Percentiles rank a stretch among this genome's conserved stretches.
These are phyloP conservation scores for Amphichorda felina DNA, from an alignment of 2,329 filamentous ascomycete species.

Conservation along the genomic window DNA sequence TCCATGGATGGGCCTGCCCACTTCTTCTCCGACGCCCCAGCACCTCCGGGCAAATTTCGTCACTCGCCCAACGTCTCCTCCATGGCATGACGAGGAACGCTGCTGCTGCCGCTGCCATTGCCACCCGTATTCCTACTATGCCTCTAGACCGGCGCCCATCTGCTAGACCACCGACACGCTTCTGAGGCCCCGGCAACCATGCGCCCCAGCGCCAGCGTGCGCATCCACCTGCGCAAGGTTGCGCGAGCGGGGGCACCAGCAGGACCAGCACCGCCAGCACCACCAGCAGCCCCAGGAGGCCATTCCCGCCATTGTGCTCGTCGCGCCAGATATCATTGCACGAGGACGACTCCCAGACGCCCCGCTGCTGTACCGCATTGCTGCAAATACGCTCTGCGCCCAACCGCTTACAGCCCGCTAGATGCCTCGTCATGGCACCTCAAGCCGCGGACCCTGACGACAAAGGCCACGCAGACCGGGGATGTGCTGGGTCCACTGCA, in stretches of 20 bases:
- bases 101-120: too few species aligned
- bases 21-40: too few species aligned
- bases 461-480: not conserved
- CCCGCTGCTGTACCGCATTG: not conserved
- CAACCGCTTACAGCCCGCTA: not conserved
- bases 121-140: too few species aligned
- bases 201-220: constrained; percentile 1
- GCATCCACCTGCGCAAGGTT: constrained; percentile 1
- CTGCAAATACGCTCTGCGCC: not conserved
- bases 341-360: not conserved
- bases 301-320: not conserved
- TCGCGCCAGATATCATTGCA: not conserved
- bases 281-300: too few species aligned
- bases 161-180: too few species aligned
- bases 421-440: not conserved
- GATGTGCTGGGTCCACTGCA: constrained; percentile 58
- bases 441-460: not conserved
- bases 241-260: too few species aligned
- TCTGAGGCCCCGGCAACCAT: not conserved
- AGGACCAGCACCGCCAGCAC: too few species aligned
- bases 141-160: too few species aligned
- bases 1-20: too few species aligned
- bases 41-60: too few species aligned
- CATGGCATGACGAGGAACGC: too few species aligned
- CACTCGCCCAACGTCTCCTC: too few species aligned